These are phyloP conservation scores for Mycena alexandri DNA, from an alignment of 768 basidiomycete genomes.

Conservation along the genomic window DNA sequence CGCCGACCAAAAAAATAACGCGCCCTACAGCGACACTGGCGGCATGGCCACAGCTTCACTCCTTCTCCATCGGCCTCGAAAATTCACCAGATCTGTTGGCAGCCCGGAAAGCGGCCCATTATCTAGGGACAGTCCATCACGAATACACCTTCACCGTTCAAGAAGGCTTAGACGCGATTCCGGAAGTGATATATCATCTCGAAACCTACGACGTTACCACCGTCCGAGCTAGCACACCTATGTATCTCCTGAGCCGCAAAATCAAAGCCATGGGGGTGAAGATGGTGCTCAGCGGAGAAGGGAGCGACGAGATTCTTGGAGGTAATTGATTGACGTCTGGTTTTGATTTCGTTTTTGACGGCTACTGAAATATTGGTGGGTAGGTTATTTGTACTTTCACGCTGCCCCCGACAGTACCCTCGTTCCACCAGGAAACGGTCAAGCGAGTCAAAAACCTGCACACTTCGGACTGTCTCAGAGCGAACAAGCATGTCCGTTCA, in stretches of 20 bases:
- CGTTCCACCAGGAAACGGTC: slow-evolving; percentile 96
- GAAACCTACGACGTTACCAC: slow-evolving; percentile 99
- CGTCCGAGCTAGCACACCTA: slow-evolving; percentile 96
- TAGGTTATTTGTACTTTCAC: slow-evolving; percentile 99
- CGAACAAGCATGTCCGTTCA: slow-evolving; percentile 83
- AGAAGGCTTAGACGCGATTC: slow-evolving; percentile 96
- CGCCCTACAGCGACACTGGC: slow-evolving; percentile 71
- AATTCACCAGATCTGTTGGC: slow-evolving; percentile 96
- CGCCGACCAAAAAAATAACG: slow-evolving; percentile 20
- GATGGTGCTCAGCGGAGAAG: slow-evolving; percentile 99
- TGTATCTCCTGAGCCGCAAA: slow-evolving; percentile 98
- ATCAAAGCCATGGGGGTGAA: slow-evolving; percentile 99
- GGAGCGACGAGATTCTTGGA: slow-evolving; percentile 97
- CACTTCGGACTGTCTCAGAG: slow-evolving; percentile 96
- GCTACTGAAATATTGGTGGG: neutral
- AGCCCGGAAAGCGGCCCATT: slow-evolving; percentile 93
- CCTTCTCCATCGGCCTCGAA: slow-evolving; percentile 96
- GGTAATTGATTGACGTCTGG: slow-evolving; percentile 62
- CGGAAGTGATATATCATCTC: slow-evolving; percentile 97
- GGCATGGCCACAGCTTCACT: slow-evolving; percentile 96
- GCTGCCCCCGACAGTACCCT: slow-evolving; percentile 89
- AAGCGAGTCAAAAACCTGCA: slow-evolving; percentile 97
- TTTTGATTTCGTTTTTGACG: neutral
- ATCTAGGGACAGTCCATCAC: slow-evolving; percentile 94
- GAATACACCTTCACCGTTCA: slow-evolving; percentile 99